Evolutionary conservation across 257 asterid species (phyloP).

Genomic region (Misopates orontium): DNA sequence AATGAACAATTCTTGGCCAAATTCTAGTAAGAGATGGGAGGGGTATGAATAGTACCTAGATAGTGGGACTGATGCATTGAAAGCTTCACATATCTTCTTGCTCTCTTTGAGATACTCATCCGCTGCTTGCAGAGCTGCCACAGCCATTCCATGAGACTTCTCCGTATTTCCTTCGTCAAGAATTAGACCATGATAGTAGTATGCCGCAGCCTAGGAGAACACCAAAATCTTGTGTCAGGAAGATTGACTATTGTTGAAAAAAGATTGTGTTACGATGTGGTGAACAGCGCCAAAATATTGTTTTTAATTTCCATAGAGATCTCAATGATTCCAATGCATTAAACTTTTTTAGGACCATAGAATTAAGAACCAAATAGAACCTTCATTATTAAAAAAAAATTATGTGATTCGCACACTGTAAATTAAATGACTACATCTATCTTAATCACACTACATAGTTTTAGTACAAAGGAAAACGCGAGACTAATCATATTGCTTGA

Average conservation of each 20-base stretch:
- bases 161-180: slow-evolving; percentile 97
- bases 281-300: too few relatives aligned
- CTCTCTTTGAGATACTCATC: slow-evolving; percentile 95
- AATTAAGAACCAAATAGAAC: too few relatives aligned
- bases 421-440: too few relatives aligned
- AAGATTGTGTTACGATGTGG: too few relatives aligned
- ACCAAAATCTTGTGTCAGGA: slow-evolving; percentile 7
- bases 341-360: too few relatives aligned
- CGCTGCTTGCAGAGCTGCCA: slow-evolving; percentile 96
- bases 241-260: background rate
- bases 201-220: slow-evolving; percentile 77
- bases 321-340: too few relatives aligned
- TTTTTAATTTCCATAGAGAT: too few relatives aligned
- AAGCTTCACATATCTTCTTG: slow-evolving; percentile 79
- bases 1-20: background rate
- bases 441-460: too few relatives aligned
- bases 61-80: slow-evolving; percentile 65
- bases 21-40: background rate
- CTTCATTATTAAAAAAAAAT: too few relatives aligned
- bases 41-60: slow-evolving; percentile 60
- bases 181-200: slow-evolving; percentile 94
- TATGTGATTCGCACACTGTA: too few relatives aligned
- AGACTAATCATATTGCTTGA: too few relatives aligned
- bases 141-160: slow-evolving; percentile 94
- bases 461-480: too few relatives aligned